These are phyloP conservation scores for Penicillium psychrosexuale DNA, from an alignment of 2,329 filamentous ascomycete genomes.

Conservation along the genomic window DNA sequence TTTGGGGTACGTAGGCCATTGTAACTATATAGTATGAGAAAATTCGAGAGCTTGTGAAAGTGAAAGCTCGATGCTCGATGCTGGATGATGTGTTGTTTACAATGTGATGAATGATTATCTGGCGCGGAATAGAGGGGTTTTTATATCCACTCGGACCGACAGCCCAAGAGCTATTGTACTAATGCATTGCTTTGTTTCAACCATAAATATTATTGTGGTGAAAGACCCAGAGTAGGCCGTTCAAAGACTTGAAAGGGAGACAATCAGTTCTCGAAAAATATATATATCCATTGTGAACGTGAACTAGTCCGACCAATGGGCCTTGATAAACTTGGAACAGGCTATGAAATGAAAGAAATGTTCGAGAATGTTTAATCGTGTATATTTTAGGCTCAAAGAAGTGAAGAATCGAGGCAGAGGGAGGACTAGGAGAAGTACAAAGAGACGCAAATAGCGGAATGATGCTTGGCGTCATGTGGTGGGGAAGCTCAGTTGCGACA, in stretches of 20 bases:
- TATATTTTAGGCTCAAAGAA: neutral
- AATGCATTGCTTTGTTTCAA: neutral
- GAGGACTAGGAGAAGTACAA: conserved; percentile 1
- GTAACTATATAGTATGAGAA: neutral
- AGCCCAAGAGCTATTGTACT: neutral
- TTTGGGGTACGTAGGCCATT: neutral
- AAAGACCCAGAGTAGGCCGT: neutral
- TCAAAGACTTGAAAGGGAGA: neutral
- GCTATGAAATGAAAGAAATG: neutral
- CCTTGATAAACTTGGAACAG: neutral
- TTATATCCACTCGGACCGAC: neutral
- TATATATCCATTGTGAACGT: neutral
- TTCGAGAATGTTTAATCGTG: rapidly evolving
- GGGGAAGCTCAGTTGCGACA: conserved; percentile 21
- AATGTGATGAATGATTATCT: neutral
- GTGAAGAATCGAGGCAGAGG: neutral
- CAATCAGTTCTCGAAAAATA: neutral
- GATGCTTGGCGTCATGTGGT: conserved; percentile 27
- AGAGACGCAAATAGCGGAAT: conserved; percentile 2
- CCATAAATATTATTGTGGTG: neutral
- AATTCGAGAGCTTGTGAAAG: neutral
- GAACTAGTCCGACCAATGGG: neutral
- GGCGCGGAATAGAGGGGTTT: neutral
- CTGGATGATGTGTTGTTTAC: neutral
- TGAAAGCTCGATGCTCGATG: neutral